Evolutionary conservation across 352 stramenopile genomes (phyloP).

Genomic region (Globisporangium barbulae): DNA sequence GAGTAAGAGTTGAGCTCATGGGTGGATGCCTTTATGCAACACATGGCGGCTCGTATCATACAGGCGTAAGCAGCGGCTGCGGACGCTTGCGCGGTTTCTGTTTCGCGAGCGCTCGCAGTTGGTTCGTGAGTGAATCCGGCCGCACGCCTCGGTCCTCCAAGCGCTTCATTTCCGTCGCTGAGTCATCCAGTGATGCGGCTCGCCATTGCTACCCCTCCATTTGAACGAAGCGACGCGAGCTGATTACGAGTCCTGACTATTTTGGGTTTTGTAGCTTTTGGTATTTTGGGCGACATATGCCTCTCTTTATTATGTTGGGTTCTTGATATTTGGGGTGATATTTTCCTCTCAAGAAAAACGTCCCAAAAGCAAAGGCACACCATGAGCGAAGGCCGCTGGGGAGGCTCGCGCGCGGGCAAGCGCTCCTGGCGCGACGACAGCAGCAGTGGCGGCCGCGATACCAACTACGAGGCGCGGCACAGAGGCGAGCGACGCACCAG

Average conservation of each 20-base stretch:
- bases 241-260: neutral
- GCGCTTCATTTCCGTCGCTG: neutral
- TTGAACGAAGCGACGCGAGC: conserved; percentile 6
- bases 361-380: neutral
- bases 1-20: neutral
- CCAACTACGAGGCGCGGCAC: neutral
- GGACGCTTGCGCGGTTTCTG: conserved; percentile 26
- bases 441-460: neutral
- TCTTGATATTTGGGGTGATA: neutral
- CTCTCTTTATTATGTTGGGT: neutral
- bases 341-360: neutral
- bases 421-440: conserved; percentile 7
- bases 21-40: neutral
- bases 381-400: conserved; percentile 2
- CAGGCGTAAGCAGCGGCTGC: conserved; percentile 19
- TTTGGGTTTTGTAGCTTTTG: neutral
- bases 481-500: neutral
- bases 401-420: conserved; percentile 4
- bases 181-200: neutral
- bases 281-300: neutral
- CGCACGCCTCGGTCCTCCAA: conserved; percentile 33
- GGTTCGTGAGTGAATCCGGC: conserved; percentile 39
- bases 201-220: neutral
- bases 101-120: conserved; percentile 33
- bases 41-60: neutral